Conservation (phyloP, 176 grass and related monocot genomes). For the Pontederia crassipes region DNA sequence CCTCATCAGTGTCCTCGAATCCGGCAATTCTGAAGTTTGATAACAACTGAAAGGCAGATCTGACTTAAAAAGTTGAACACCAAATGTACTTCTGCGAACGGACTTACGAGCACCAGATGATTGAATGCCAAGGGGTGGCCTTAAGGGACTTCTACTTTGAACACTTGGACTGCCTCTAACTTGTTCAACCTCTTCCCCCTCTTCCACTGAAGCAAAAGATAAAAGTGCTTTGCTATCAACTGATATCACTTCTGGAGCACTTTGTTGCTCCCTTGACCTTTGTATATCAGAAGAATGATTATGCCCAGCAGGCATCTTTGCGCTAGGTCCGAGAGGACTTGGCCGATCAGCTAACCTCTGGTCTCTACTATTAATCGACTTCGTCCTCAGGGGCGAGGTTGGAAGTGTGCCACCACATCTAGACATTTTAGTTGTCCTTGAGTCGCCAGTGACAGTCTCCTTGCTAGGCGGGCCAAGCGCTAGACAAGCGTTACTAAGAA, state of each 20-base stretch:
- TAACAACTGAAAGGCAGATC: not conserved
- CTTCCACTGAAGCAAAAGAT: constrained; percentile 42
- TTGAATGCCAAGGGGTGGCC: constrained; percentile 44
- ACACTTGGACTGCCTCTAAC: constrained; percentile 41
- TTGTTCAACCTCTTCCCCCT: constrained; percentile 85
- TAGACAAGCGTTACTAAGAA: constrained; percentile 53
- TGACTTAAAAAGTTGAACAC: not conserved
- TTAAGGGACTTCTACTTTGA: constrained; percentile 54
- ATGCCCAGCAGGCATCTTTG: constrained; percentile 22
- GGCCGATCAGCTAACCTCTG: constrained; percentile 16
- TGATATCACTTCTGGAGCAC: constrained; percentile 22
- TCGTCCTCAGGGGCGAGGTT: constrained; percentile 26
- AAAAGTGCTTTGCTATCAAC: constrained; percentile 26
- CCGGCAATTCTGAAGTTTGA: constrained; percentile 37
- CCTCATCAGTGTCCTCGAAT: constrained; percentile 28
- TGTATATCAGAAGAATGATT: constrained; percentile 23
- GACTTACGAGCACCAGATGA: not conserved
- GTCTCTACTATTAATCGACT: constrained; percentile 31
- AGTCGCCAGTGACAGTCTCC: constrained; percentile 46
- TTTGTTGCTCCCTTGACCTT: constrained; percentile 24
- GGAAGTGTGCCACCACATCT: constrained; percentile 30
- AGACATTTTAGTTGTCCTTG: constrained; percentile 42
- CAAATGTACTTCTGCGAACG: not conserved
- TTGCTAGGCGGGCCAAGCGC: constrained; percentile 48
- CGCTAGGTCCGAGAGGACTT: constrained; percentile 18